These are phyloP conservation scores for Lentinula boryana DNA, from an alignment of 768 basidiomycete genomes.

Conservation along the genomic window DNA sequence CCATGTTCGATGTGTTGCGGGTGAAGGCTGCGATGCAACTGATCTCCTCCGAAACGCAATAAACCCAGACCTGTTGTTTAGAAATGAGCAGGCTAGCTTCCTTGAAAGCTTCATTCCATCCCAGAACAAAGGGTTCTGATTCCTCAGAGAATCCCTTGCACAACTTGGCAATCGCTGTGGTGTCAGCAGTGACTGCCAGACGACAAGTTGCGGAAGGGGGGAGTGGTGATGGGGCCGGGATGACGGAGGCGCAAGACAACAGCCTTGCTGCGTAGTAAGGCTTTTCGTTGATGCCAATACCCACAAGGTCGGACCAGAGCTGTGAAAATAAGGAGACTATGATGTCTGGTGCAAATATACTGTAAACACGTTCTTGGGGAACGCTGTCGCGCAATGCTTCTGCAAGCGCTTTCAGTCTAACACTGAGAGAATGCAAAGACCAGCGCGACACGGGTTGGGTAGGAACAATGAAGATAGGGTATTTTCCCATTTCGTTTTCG, in stretches of 20 bases:
- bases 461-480: constrained; percentile 64
- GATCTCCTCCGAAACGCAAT: constrained; percentile 34
- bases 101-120: constrained; percentile 27
- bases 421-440: constrained; percentile 23
- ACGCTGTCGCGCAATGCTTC: constrained; percentile 27
- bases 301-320: background rate
- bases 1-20: constrained; percentile 48
- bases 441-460: constrained; percentile 35
- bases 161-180: constrained; percentile 34
- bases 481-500: constrained; percentile 44
- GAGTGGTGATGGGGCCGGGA: background rate
- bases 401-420: constrained; percentile 37
- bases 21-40: constrained; percentile 69
- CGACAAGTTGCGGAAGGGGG: constrained; percentile 17
- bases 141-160: constrained; percentile 52
- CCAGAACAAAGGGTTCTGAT: constrained; percentile 56
- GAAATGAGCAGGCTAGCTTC: constrained; percentile 50
- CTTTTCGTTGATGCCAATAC: background rate
- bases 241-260: background rate
- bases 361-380: constrained; percentile 46
- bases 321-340: constrained; percentile 24
- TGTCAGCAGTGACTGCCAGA: constrained; percentile 33
- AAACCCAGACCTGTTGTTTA: constrained; percentile 53
- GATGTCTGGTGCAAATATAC: constrained; percentile 52
- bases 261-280: constrained; percentile 2